Base-by-base conservation (phyloP, 2,329 filamentous ascomycete species). In the Graphilbum sp. region DNA sequence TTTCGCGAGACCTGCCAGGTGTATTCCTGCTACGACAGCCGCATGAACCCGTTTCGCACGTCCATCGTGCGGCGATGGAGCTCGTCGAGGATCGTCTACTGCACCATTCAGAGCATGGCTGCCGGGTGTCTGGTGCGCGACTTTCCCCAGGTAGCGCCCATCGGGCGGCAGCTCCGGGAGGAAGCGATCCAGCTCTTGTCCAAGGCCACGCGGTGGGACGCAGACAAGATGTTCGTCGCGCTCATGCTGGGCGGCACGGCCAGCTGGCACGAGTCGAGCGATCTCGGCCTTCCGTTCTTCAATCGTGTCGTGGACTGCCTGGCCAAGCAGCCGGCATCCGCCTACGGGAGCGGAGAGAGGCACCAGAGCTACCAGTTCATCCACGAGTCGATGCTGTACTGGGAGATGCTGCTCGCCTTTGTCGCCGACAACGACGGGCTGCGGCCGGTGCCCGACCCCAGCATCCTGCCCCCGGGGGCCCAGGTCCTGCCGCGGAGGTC, bases 401-500 rank as follows among this genome's bases (percentile, higher is more conserved):
- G 68, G 68, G 68, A 72, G 45, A 72, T 72, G 68, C 55, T 70
- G 4, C 61, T 70, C 36, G 66, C 66, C 0, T 72, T 69, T 44
- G 64, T 72, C 19, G 63, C 59, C 41, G 59, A 60, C 45, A 59
- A 58, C 36, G 54, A 45, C 34, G 53, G 52, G 0, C 53, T 58
- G 27, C 54, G 52, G 40, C 52, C 50, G 2, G 51, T 57, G 11
- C 54, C 54, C 27, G 48, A 51, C n/a, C 20, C 30, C 5, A 15
- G 21, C 10, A 17, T 11, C 13, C 38, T 36, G 8, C 29, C 38
- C 10, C 32, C 35, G 18, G 24, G 38, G 4, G 18, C 17, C 27
- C 23, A 33, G 17, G 34, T 27, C 20, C 17, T 18, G 16, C 13
- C 23, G 9, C 10, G 8, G 18, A 11, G 10, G 15, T 32, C 37